Evolutionary conservation across 306 rosid genomes (phyloP).

Genomic region (Casuarina cunninghamiana): DNA sequence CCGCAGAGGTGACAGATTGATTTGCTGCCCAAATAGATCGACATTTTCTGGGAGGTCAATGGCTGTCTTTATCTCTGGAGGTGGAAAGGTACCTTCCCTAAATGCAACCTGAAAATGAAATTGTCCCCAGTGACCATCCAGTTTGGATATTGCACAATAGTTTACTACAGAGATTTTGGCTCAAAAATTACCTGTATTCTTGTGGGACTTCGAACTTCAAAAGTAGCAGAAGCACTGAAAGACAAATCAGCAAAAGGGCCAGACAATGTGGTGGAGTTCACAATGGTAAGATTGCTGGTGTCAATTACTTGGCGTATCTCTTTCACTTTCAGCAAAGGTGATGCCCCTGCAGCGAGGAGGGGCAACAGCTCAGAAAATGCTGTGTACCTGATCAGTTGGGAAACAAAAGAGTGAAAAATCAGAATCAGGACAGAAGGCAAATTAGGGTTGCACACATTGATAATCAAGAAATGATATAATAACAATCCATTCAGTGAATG

Average conservation of each 20-base stretch:
- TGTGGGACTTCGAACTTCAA: constrained; percentile 86
- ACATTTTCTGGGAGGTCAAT: constrained; percentile 70
- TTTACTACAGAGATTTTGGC: no score
- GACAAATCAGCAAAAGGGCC: constrained; percentile 63
- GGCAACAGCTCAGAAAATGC: constrained; percentile 92
- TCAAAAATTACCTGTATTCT: constrained; percentile 75
- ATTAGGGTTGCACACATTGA: neutral
- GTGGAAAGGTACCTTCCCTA: constrained; percentile 79
- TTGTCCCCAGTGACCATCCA: neutral
- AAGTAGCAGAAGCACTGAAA: constrained; percentile 84
- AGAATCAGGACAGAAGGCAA: neutral
- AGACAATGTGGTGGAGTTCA: constrained; percentile 70
- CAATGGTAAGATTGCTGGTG: constrained; percentile 43
- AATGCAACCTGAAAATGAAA: constrained; percentile 62
- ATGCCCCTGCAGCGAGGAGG: constrained; percentile 76
- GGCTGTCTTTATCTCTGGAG: constrained; percentile 82
- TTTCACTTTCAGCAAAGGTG: constrained; percentile 74
- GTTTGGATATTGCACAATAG: neutral
- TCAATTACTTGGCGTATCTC: constrained; percentile 74
- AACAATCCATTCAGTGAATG: neutral
- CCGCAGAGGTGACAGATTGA: constrained; percentile 65
- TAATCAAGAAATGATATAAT: neutral
- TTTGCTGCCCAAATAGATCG: constrained; percentile 71
- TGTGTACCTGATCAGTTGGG: constrained; percentile 64
- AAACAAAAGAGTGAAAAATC: constrained; percentile 17